Percentiles rank a stretch among this genome's conserved stretches.
Evolutionary conservation across 1,284 basidiomycete genomes (phyloP).

Genomic region (Sporisorium exsertum): DNA sequence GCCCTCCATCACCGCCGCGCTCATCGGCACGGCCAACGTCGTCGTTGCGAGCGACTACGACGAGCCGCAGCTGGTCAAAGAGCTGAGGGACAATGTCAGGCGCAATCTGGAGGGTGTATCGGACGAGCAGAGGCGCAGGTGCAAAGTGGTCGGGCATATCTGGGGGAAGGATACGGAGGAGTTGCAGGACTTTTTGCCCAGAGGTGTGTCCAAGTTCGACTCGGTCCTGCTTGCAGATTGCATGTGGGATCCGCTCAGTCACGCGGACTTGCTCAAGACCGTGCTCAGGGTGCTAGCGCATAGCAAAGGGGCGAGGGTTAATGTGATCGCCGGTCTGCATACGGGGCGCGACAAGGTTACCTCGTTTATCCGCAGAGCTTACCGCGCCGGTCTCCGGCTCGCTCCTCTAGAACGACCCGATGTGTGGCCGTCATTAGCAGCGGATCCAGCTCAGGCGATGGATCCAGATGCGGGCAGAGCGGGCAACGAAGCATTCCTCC

Average conservation of each 20-base stretch:
- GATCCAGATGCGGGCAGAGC: constrained; percentile 20
- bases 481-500: constrained; percentile 29
- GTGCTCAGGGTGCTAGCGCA: constrained; percentile 37
- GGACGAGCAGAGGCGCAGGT: constrained; percentile 4
- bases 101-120: constrained; percentile 16
- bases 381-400: constrained; percentile 46
- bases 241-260: constrained; percentile 66
- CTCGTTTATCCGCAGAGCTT: constrained; percentile 55
- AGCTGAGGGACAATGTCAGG: constrained; percentile 56
- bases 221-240: constrained; percentile 66
- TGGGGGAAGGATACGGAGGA: constrained; percentile 64
- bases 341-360: constrained; percentile 63
- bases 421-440: constrained; percentile 25
- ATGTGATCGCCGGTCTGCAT: constrained; percentile 65
- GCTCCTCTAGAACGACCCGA: constrained; percentile 21
- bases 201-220: constrained; percentile 33
- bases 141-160: constrained; percentile 58
- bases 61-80: constrained; percentile 55
- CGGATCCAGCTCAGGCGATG: neutral
- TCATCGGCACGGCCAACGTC: constrained; percentile 17
- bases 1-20: constrained; percentile 58
- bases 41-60: constrained; percentile 66
- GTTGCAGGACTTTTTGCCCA: constrained; percentile 55
- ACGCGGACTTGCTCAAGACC: constrained; percentile 59
- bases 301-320: constrained; percentile 42